Conservation (phyloP, 179 eudicot genomes). For the Patellifolia procumbens region DNA sequence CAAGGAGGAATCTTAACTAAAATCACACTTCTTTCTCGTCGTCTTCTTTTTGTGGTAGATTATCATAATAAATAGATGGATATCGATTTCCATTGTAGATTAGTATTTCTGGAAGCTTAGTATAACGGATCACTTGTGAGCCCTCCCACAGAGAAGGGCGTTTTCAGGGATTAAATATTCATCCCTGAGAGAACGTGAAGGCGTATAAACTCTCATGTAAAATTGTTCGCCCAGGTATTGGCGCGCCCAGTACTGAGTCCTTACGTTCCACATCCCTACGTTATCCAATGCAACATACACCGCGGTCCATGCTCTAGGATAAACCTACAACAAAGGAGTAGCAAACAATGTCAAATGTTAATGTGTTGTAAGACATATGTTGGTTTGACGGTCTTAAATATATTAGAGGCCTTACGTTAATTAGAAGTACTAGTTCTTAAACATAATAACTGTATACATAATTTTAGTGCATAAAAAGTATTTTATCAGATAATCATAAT, state of each 20-base stretch:
- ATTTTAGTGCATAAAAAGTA: no score
- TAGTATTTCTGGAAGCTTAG: neutral
- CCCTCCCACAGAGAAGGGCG: slow-evolving; percentile 38
- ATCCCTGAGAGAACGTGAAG: slow-evolving; percentile 25
- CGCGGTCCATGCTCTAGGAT: slow-evolving; percentile 62
- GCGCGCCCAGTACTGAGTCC: slow-evolving; percentile 52
- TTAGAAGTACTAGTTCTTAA: no score
- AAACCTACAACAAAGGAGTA: slow-evolving; percentile 34
- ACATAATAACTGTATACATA: no score
- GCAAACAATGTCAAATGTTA: neutral
- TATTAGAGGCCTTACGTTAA: no score
- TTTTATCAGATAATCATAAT: no score
- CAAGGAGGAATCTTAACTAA: neutral
- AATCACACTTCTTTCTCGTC: neutral
- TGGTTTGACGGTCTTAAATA: no score
- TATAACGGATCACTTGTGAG: slow-evolving; percentile 9
- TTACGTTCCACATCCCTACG: slow-evolving; percentile 64
- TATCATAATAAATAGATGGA: neutral
- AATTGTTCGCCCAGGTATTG: slow-evolving; percentile 60
- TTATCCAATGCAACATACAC: slow-evolving; percentile 53
- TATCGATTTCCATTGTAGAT: neutral
- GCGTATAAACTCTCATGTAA: slow-evolving; percentile 45
- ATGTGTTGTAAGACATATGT: neutral
- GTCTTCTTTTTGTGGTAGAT: neutral
- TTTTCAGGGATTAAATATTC: slow-evolving; percentile 35